Percentiles rank a stretch among this genome's conserved stretches.
Evolutionary conservation across 345 rosid species (phyloP).

Genomic region (Gossypium longicalyx): DNA sequence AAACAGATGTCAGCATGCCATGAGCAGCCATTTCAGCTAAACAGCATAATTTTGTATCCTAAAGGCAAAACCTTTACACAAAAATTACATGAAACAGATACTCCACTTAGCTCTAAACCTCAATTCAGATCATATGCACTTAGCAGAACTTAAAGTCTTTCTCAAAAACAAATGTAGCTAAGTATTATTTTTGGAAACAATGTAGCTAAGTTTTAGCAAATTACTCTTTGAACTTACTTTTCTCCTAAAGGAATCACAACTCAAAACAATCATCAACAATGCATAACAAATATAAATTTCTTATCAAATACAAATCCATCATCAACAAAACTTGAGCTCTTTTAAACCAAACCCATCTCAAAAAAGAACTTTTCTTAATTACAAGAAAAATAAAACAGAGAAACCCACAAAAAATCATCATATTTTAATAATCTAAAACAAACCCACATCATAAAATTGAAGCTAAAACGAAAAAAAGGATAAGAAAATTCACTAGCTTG

Average conservation of each 20-base stretch:
- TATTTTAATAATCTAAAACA: slow-evolving; percentile 11
- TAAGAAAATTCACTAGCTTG: slow-evolving; percentile 48
- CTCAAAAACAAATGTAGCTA: neutral
- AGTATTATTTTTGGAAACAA: neutral
- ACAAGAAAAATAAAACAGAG: neutral
- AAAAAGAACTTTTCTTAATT: neutral
- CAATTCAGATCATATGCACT: neutral
- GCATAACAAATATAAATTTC: neutral
- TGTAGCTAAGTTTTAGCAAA: neutral
- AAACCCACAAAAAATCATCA: neutral
- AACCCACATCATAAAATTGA: slow-evolving; percentile 16
- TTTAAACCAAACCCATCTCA: slow-evolving; percentile 5
- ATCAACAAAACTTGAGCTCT: neutral
- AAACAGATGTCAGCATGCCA: neutral
- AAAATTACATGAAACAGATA: neutral
- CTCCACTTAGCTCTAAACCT: neutral
- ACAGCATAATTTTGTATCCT: neutral
- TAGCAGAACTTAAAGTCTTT: neutral
- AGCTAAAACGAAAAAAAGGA: neutral
- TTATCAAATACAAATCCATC: neutral
- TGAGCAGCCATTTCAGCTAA: neutral
- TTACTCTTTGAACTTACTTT: neutral
- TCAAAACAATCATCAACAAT: neutral
- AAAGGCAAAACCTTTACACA: neutral
- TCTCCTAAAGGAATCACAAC: neutral